phyloP scores from a whole-genome alignment of 2,329 filamentous ascomycete genomes.

The Aspergillus texensis region DNA sequence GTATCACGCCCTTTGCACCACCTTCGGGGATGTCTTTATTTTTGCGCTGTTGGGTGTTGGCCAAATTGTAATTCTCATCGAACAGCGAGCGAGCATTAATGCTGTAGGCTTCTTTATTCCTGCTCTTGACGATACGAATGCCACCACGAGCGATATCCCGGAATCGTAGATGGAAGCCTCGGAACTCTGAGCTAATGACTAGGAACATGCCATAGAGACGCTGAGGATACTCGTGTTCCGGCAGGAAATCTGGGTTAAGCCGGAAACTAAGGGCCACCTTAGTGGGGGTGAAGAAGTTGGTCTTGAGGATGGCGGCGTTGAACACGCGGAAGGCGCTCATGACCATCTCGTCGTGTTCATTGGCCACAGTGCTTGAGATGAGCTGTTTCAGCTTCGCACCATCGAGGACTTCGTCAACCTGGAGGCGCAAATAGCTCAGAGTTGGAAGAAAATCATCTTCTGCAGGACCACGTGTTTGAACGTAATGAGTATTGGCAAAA shows the following conservation, averaged over 20 bases:
- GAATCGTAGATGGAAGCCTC: constrained; percentile 97
- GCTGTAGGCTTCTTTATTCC: constrained; percentile 90
- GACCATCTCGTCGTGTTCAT: constrained; percentile 97
- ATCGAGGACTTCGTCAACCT: constrained; percentile 73
- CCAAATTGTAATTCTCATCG: constrained; percentile 97
- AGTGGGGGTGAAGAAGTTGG: constrained; percentile 96
- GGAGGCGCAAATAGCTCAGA: constrained; percentile 66
- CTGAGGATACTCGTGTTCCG: constrained; percentile 88
- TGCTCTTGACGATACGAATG: constrained; percentile 97
- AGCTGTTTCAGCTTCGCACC: constrained; percentile 73
- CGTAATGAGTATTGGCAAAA: constrained; percentile 85
- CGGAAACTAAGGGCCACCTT: constrained; percentile 98
- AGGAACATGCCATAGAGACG: constrained; percentile 98
- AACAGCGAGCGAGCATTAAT: constrained; percentile 97
- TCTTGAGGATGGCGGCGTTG: constrained; percentile 92
- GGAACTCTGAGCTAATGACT: constrained; percentile 93
- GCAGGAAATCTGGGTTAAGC: constrained; percentile 77
- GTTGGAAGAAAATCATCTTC: constrained; percentile 72
- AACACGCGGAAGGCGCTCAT: constrained; percentile 96
- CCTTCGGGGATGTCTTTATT: constrained; percentile 99
- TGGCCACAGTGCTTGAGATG: constrained; percentile 78
- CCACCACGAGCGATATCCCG: constrained; percentile 94
- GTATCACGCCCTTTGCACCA: constrained; percentile 95
- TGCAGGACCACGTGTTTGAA: constrained; percentile 63
- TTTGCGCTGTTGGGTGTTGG: constrained; percentile 98